Evolutionary conservation across 129 eudicot species (phyloP).

Genomic region (Rutidosis leptorrhynchoides): DNA sequence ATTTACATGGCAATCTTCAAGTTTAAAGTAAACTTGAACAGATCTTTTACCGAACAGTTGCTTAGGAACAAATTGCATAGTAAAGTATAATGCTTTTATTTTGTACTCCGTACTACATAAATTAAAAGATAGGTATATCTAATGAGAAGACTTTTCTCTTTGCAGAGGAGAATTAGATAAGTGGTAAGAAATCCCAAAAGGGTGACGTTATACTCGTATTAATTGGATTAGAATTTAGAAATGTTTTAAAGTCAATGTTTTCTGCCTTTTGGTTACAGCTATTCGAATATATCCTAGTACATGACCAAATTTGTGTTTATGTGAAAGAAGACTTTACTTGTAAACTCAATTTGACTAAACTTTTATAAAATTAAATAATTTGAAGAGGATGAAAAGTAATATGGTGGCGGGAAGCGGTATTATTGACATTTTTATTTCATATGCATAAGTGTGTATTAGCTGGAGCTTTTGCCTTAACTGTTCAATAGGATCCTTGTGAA

Average conservation of each 20-base stretch:
- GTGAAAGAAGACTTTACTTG: not conserved
- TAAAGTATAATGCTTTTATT: not conserved
- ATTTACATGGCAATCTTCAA: not conserved
- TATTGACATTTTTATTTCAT: not conserved
- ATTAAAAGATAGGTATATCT: not conserved
- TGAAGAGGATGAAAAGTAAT: too few species aligned
- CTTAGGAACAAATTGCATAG: not conserved
- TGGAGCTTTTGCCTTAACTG: not conserved
- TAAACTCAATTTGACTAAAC: not conserved
- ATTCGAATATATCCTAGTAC: not conserved
- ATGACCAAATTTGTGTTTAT: not conserved
- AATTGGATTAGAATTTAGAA: not conserved
- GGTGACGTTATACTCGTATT: not conserved
- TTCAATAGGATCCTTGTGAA: not conserved
- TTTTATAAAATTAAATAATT: too few species aligned
- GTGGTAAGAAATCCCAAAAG: not conserved
- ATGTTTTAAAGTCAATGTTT: not conserved
- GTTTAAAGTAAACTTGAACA: not conserved
- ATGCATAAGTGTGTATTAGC: not conserved
- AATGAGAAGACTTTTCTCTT: not conserved
- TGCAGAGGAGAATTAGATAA: not conserved
- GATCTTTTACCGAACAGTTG: not conserved
- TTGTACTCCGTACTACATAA: not conserved
- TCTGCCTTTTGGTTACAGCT: not conserved
- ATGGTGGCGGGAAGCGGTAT: not conserved